phyloP scores from a whole-genome alignment of 148 eudicot species.

The Rhododendron vialii region DNA sequence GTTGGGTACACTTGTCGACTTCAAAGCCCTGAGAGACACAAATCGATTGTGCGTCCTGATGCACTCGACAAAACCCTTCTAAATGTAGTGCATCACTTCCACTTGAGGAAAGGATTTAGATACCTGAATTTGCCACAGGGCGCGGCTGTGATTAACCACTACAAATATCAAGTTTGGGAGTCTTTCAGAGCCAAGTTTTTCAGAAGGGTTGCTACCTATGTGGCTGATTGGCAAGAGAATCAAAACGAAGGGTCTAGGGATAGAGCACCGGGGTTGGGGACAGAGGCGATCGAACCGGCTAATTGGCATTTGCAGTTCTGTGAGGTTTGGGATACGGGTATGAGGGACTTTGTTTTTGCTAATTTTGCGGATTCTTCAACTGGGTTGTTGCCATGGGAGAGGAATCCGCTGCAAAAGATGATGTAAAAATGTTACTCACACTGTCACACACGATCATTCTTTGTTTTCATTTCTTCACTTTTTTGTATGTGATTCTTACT shows the following conservation, averaged over 20 bases:
- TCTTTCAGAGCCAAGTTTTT: constrained; percentile 70
- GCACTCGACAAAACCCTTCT: constrained; percentile 63
- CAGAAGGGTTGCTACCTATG: constrained; percentile 93
- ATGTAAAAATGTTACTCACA: constrained; percentile 13
- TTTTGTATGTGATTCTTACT: constrained; percentile 7
- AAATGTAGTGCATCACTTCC: constrained; percentile 93
- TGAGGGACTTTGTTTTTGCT: constrained; percentile 72
- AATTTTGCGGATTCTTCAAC: constrained; percentile 60
- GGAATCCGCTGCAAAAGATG: constrained; percentile 15
- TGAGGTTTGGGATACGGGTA: constrained; percentile 85
- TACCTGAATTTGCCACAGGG: constrained; percentile 46
- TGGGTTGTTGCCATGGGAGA: constrained; percentile 85
- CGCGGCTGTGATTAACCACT: constrained; percentile 65
- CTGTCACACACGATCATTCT: constrained; percentile 10
- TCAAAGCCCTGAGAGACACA: constrained; percentile 83
- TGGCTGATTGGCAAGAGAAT: constrained; percentile 84
- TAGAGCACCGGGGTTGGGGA: constrained; percentile 89
- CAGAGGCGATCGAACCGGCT: constrained; percentile 78
- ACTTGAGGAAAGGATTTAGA: constrained; percentile 46
- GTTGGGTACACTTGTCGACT: constrained; percentile 92
- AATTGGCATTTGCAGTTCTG: constrained; percentile 72
- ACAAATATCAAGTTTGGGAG: constrained; percentile 96
- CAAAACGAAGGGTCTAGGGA: constrained; percentile 87
- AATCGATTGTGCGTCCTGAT: constrained; percentile 70
- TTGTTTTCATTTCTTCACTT: constrained; percentile 3